Percentiles rank a stretch among this genome's conserved stretches.
Conservation (phyloP, 169 alveolate species). For the Plasmodium sp. region DNA sequence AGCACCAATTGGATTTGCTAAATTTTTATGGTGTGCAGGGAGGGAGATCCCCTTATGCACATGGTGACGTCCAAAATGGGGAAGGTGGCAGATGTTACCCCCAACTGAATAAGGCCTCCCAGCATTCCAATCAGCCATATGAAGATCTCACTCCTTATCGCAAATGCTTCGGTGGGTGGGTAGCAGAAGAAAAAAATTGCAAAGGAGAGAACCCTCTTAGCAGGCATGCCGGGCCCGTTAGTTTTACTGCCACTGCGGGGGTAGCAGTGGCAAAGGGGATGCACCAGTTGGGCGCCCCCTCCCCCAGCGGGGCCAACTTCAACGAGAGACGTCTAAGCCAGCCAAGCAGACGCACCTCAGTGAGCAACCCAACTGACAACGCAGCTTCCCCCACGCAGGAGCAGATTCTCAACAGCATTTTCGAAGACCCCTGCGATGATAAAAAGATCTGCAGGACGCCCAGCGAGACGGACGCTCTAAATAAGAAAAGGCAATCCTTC, state of each 20-base stretch:
- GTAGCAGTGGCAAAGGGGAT: neutral
- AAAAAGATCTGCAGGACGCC: neutral
- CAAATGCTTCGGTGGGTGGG: neutral
- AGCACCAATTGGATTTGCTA: neutral
- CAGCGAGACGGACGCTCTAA: neutral
- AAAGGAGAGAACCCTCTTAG: neutral
- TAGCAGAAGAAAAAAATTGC: neutral
- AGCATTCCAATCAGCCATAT: neutral
- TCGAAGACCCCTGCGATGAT: neutral
- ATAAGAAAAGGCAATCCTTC: conserved; percentile 11
- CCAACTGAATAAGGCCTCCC: neutral
- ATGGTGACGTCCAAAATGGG: neutral
- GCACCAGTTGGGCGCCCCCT: neutral
- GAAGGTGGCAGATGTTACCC: neutral
- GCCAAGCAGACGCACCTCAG: neutral
- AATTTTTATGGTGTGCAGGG: neutral
- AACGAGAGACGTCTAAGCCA: neutral
- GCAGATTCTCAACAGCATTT: neutral
- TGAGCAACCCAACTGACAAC: neutral
- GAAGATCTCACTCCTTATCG: neutral
- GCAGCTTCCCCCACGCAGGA: neutral
- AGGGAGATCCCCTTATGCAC: neutral
- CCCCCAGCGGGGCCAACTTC: neutral
- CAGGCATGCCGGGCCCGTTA: neutral
- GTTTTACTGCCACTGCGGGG: neutral